Base-by-base conservation (phyloP, 441 rosid genomes). In the Adansonia grandidieri region DNA sequence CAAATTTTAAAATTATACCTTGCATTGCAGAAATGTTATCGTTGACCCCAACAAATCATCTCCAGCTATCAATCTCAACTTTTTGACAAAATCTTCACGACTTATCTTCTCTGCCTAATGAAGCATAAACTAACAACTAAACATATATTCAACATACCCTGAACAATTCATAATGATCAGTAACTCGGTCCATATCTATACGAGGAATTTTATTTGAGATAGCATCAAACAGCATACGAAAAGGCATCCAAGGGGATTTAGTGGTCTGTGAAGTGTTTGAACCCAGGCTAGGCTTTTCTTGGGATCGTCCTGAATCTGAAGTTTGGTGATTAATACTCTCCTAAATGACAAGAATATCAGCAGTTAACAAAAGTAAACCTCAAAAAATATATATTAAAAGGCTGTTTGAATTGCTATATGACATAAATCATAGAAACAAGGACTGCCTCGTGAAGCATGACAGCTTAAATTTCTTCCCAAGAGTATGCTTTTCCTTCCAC, bases 191-290 rank as follows among this genome's bases (percentile, higher is more conserved):
- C 99, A 97, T 97, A 24, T 88, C 88, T 20, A 78, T 68, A 20
- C 73, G 81, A 44, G 93, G 85, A 78, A 97, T 86, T 86, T 89
- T 90, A 62, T 79, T 83, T 3, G 97, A 84, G 48, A 97, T 91
- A 11, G 96, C 97, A 81, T 92, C 90, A 88, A 97, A 92, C 85
- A 97, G 76, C 86, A 81, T 83, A 28, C 96, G 91, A 64, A 97
- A 93, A 54, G 98, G 97, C 97, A 97, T 90, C 93, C 95, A 97
- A 50, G 99, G 98, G 57, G 98, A 97, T 82, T 87, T 95, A 17
- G 98, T 97, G 76, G 80, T 84, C 77, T 84, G 88, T 13, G 87
- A 82, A 63, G 84, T 81, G 84, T 88, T 89, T 51, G 98, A 89
- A 78, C 89, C 89, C 2, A 83, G 77, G 80, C 90, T 91, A 72